Base-by-base conservation (phyloP, 257 asterid species). In the Linaria vulgaris region DNA sequence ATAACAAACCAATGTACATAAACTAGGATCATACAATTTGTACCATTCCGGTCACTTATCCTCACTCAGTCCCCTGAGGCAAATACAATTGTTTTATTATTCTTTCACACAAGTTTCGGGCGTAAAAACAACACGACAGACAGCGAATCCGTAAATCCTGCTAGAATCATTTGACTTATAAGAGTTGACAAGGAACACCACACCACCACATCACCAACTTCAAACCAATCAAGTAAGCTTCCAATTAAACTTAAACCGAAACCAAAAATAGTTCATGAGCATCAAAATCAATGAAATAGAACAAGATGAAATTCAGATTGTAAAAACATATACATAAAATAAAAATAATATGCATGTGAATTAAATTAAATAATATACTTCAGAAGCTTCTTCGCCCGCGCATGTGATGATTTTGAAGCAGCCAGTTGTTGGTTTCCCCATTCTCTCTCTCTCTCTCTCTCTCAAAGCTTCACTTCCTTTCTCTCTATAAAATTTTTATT, bases 361-460 rank as follows among this genome's bases (percentile, higher is more conserved):
- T 52, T 61, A 11, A 45, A n/a, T n/a, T 65, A 55, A 72, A 86
- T 91, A 66, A 74, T n/a, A n/a, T n/a, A n/a, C n/a, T n/a, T n/a
- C n/a, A n/a, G n/a, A n/a, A n/a, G 80, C 79, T 15, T 89, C 78
- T 59, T 80, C 83, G 71, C 83, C 68, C 47, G 77, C 94, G 53
- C 95, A 92, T 71, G 87, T 20, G 67, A 92, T 78, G 82, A 88
- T 83, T 85, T 88, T 87, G 64, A 92, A 83, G 80, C 98, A 92
- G 12, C 96, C 79, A 8, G 83, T 53, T 21, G 83, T 62, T 15
- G 97, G 78, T 82, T 81, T 88, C n/a, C 83, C 97, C 97, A 90
- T 90, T n/a, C n/a, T n/a, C n/a, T n/a, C n/a, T n/a, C n/a, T n/a
- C n/a, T n/a, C n/a, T n/a, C n/a, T n/a, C n/a, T n/a, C n/a, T n/a